Percentiles rank a stretch among this genome's conserved stretches.
phyloP scores from a whole-genome alignment of 805 yeast genomes.

The Isabelozyma rhagii region DNA sequence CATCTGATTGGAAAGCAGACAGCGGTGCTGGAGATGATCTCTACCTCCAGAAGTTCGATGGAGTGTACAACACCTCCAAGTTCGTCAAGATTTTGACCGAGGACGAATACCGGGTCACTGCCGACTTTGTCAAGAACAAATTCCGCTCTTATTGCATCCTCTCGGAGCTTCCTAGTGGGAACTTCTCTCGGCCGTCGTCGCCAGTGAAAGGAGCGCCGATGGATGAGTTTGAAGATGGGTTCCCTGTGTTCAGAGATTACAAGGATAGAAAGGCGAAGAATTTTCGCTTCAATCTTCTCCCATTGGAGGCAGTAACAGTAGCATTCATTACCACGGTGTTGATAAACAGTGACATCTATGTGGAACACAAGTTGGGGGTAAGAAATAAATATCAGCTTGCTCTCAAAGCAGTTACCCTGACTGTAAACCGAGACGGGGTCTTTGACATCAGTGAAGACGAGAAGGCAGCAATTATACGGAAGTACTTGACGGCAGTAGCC shows the following conservation, averaged over 20 bases:
- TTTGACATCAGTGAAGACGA: slow-evolving; percentile 26
- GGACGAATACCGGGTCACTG: slow-evolving; percentile 63
- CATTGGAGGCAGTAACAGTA: slow-evolving; percentile 11
- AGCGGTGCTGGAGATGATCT: background rate
- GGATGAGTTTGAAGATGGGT: slow-evolving; percentile 3
- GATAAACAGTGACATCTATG: slow-evolving; percentile 49
- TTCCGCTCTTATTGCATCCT: slow-evolving; percentile 60
- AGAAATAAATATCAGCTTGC: slow-evolving; percentile 38
- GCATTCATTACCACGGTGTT: slow-evolving; percentile 24
- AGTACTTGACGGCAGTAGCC: slow-evolving; percentile 51
- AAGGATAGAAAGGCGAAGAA: slow-evolving; percentile 16
- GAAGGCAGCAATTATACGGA: slow-evolving; percentile 39
- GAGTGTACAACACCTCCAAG: slow-evolving; percentile 46
- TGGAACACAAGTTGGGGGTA: slow-evolving; percentile 50
- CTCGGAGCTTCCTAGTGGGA: slow-evolving; percentile 42
- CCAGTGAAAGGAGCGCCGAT: slow-evolving; percentile 13
- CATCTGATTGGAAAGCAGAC: background rate
- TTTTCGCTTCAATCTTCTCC: slow-evolving; percentile 20
- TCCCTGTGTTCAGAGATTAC: slow-evolving; percentile 19
- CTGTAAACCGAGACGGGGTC: background rate
- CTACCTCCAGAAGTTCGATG: slow-evolving; percentile 43
- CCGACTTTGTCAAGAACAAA: slow-evolving; percentile 66
- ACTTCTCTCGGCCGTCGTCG: slow-evolving; percentile 14
- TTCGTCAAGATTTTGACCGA: slow-evolving; percentile 41
- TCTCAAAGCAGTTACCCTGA: background rate